These are phyloP conservation scores for Crucihimalaya himalaica DNA, from an alignment of 345 rosid genomes.

Conservation along the genomic window DNA sequence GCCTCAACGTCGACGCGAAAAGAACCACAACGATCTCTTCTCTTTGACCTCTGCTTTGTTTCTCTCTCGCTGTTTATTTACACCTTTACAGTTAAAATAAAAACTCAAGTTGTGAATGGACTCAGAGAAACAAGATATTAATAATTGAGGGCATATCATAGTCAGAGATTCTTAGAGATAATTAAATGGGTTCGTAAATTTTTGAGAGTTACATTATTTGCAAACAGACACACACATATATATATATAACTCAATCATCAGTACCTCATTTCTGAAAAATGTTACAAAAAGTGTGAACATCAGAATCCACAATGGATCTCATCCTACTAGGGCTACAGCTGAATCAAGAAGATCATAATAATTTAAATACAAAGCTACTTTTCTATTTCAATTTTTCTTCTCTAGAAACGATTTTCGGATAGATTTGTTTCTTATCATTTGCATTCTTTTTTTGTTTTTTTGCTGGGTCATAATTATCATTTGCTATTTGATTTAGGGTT, in stretches of 20 bases:
- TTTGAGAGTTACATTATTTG: too few relatives aligned
- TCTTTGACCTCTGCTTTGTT: constrained; percentile 37
- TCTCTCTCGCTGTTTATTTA: background rate
- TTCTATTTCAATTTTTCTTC: background rate
- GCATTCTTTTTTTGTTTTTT: background rate
- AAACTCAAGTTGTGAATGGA: background rate
- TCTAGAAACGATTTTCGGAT: background rate
- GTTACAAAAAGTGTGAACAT: background rate
- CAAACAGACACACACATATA: too few relatives aligned
- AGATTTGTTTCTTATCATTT: background rate
- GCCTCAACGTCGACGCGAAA: constrained; percentile 24
- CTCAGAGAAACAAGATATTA: background rate
- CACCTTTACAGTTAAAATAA: background rate
- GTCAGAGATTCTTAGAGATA: background rate
- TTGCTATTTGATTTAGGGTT: background rate
- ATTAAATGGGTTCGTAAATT: background rate
- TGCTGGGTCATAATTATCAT: background rate
- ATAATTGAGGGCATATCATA: background rate
- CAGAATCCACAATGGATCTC: background rate
- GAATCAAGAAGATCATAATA: background rate
- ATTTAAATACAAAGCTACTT: too few relatives aligned
- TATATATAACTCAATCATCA: too few relatives aligned
- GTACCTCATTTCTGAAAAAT: background rate
- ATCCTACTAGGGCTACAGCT: background rate
- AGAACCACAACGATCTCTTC: constrained; percentile 18